These are phyloP conservation scores for Fraxinus nigra DNA, from an alignment of 305 asterid species.

Conservation along the genomic window DNA sequence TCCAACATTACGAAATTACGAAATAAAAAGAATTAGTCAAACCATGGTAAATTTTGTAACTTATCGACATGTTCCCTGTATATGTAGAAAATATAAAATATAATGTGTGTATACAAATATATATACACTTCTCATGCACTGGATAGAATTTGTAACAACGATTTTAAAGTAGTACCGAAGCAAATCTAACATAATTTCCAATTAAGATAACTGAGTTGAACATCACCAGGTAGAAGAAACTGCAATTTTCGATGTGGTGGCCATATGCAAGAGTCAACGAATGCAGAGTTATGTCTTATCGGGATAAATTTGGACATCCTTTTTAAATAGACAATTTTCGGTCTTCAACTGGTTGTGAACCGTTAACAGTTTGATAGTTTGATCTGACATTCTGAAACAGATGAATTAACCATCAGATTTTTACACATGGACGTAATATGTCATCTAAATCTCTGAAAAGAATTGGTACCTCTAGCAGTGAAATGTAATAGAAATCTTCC, in stretches of 20 bases:
- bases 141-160: neutral
- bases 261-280: slow-evolving; percentile 5
- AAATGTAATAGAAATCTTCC: slow-evolving; percentile 94
- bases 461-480: slow-evolving; percentile 72
- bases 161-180: neutral
- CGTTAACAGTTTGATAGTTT: slow-evolving; percentile 57
- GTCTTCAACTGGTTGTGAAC: slow-evolving; percentile 36
- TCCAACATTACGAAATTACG: neutral
- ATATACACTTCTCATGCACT: neutral
- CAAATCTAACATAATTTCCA: neutral
- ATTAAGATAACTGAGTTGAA: neutral
- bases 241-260: neutral
- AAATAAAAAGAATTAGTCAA: neutral
- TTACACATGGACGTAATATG: neutral
- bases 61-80: neutral
- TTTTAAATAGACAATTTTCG: slow-evolving; percentile 29
- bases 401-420: neutral
- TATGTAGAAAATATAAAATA: neutral
- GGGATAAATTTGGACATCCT: neutral
- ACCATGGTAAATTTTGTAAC: neutral
- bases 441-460: neutral
- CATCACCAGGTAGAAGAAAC: neutral
- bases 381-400: slow-evolving; percentile 67
- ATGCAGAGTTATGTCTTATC: neutral
- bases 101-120: neutral